Percentiles rank a stretch among this genome's conserved stretches.
Evolutionary conservation across 345 rosid genomes (phyloP).

Genomic region (Lumnitzera racemosa): DNA sequence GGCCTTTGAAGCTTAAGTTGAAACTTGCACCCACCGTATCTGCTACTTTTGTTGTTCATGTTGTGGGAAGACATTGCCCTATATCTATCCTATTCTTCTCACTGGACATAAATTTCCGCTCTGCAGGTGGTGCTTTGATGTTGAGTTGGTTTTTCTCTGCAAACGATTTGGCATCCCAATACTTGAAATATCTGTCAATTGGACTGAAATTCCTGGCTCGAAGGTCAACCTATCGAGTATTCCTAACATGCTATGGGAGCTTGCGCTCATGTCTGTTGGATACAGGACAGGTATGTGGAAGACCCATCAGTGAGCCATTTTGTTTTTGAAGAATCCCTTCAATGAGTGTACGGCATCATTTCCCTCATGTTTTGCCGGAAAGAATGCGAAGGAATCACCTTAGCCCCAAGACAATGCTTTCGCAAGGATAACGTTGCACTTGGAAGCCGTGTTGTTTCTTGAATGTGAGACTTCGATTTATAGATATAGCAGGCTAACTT

Average conservation of each 20-base stretch:
- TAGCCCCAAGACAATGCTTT: no score
- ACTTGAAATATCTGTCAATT: slow-evolving; percentile 78
- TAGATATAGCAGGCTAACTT: no score
- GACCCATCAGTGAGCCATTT: slow-evolving; percentile 25
- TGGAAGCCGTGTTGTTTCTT: no score
- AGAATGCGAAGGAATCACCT: no score
- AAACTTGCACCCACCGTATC: no score
- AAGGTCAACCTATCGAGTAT: slow-evolving; percentile 86
- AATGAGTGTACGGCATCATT: no score
- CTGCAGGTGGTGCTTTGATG: slow-evolving; percentile 98
- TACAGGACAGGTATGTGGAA: slow-evolving; percentile 84
- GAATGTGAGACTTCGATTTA: no score
- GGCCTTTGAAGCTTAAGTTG: no score
- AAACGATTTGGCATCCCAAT: slow-evolving; percentile 68
- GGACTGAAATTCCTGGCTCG: slow-evolving; percentile 98
- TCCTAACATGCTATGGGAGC: slow-evolving; percentile 97
- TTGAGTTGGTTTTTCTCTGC: slow-evolving; percentile 86
- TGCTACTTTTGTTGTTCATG: no score
- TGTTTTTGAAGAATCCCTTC: neutral
- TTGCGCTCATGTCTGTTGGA: slow-evolving; percentile 81
- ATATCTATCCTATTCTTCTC: neutral
- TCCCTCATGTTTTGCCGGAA: no score
- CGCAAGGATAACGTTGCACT: no score
- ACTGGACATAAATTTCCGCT: neutral
- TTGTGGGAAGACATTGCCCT: no score